phyloP scores from a whole-genome alignment of 1,139 yeast genomes.

The Candida tropicalis region DNA sequence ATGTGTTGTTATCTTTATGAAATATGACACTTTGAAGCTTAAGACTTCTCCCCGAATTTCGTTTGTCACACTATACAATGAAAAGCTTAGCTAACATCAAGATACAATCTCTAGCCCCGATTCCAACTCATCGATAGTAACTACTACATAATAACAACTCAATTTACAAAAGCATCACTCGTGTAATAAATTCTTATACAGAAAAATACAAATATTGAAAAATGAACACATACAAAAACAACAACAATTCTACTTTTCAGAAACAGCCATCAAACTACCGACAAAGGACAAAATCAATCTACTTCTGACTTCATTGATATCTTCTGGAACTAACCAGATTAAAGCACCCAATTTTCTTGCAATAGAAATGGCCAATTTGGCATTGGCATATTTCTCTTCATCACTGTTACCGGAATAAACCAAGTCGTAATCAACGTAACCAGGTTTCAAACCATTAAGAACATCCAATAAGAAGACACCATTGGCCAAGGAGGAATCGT shows the following conservation, averaged over 20 bases:
- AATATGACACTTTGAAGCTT: no score
- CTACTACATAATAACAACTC: no score
- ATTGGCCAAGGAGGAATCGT: conserved; percentile 72
- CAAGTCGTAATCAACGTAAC: conserved; percentile 93
- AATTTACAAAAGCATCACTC: not conserved
- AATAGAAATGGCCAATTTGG: conserved; percentile 94
- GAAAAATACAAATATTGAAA: no score
- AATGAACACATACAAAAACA: not conserved
- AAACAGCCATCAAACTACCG: conserved; percentile 82
- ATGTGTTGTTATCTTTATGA: no score
- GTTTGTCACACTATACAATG: no score
- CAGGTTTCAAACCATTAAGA: conserved; percentile 91
- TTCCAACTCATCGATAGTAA: no score
- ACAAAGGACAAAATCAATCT: conserved; percentile 92
- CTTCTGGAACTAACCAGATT: conserved; percentile 99
- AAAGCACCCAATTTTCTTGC: conserved; percentile 98
- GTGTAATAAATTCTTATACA: no score
- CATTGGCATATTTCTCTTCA: conserved; percentile 90
- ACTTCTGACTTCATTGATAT: conserved; percentile 92
- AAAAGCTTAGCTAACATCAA: no score
- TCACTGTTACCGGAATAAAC: conserved; percentile 74
- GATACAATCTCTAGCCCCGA: no score
- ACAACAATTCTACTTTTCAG: conserved; percentile 19
- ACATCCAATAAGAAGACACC: conserved; percentile 88
- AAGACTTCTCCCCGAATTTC: no score